Base-by-base conservation (phyloP, 495 filamentous ascomycete genomes). In the Aspergillus diversus region DNA sequence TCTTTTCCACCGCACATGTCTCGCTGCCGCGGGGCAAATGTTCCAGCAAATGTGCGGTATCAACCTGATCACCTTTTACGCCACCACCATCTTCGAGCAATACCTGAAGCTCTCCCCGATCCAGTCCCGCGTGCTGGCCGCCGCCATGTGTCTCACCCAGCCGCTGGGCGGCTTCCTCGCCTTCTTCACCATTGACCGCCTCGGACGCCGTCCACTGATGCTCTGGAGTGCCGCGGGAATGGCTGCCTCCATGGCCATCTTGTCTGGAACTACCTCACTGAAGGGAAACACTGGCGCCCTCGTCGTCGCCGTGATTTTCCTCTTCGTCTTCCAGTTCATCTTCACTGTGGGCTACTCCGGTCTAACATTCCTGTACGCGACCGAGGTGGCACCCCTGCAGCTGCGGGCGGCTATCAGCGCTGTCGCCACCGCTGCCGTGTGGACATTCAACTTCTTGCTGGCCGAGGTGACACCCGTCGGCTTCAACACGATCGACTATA, bases 41-140 rank as follows among this genome's bases (percentile, higher is more conserved):
- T 75, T 76, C 59, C 71, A 82, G 65, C 81, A 86, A 68, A 77
- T 86, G 62, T 82, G 77, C 9, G 85, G 86, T 32, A 84, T 86
- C 64, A 87, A 86, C 62, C 71, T 88, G 37, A 85, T 88, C 50
- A 83, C 83, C 16, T 84, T 87, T 59, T 88, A 88, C 65, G 82
- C 84, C 0, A 81, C 86, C 0, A 81, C 80, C 5, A 84, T 89
- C 58, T 87, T 86, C 70, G 71, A 87, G 54, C 76, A 87, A 69
- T 81, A 82, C 49, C 82, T 89, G 17, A 76, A 80, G 1, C 72
- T 89, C 5, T 74, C 73, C 32, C 90, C 95, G 66, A 84, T 96
- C 51, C 92, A 93, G 73, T 92, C 93, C 1, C 92, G 91, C 53
- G 75, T 97, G 4, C 76, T 93, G 1, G 88, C 89, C 9, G 91